A percentile compares a stretch with the other conserved stretches of the same genome.
Conservation (phyloP, 2,329 filamentous ascomycete genomes). For the Didymella glomerata region DNA sequence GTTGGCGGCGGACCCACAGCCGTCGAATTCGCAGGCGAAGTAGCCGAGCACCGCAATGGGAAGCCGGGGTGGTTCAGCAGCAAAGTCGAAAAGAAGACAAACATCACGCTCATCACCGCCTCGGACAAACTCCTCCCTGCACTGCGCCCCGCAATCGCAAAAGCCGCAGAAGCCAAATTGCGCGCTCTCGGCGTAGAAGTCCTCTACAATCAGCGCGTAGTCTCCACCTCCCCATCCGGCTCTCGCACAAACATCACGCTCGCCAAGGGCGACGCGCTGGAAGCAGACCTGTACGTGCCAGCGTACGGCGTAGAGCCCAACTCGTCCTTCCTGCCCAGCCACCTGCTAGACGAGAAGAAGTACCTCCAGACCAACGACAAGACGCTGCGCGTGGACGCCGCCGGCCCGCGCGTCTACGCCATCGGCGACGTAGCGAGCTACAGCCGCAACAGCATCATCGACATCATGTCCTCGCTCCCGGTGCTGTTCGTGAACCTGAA, state of each 20-base stretch:
- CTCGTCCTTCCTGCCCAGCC: conserved; percentile 59
- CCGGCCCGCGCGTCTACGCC: conserved; percentile 58
- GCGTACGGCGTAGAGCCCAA: conserved; percentile 63
- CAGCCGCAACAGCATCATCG: conserved; percentile 54
- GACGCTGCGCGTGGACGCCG: conserved; percentile 57
- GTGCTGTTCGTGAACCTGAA: conserved; percentile 57
- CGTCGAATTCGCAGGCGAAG: conserved; percentile 60
- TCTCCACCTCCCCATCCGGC: conserved; percentile 35
- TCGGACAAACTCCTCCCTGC: conserved; percentile 52
- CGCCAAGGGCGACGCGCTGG: conserved; percentile 56
- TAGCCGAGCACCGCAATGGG: conserved; percentile 55
- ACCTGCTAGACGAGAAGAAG: conserved; percentile 56
- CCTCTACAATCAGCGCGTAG: conserved; percentile 51
- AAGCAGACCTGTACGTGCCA: conserved; percentile 62
- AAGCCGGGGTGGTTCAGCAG: conserved; percentile 51
- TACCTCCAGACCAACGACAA: conserved; percentile 59
- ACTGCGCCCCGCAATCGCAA: conserved; percentile 52
- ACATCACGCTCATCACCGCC: conserved; percentile 58
- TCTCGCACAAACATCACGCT: conserved; percentile 53
- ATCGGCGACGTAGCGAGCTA: conserved; percentile 58
- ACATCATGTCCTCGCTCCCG: conserved; percentile 53
- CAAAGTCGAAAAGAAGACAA: conserved; percentile 39
- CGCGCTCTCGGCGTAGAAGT: conserved; percentile 59
- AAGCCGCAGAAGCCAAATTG: conserved; percentile 58
- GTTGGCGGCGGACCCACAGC: conserved; percentile 60